phyloP scores from a whole-genome alignment of 2,329 filamentous ascomycete species.

The Nannizzia gypsea region DNA sequence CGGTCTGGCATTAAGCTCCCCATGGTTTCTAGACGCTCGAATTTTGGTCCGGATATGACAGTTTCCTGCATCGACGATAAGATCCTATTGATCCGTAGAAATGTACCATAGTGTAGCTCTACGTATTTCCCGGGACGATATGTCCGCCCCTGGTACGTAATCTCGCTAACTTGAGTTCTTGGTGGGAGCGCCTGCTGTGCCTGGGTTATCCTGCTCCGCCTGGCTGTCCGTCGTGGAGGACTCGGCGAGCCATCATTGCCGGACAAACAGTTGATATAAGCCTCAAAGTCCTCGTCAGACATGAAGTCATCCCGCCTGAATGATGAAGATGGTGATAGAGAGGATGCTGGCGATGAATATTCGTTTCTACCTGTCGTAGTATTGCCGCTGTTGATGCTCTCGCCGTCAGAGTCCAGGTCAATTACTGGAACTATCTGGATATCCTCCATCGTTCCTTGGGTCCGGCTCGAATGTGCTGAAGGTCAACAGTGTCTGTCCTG shows the following conservation, averaged over 20 bases:
- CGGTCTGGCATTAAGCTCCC: conserved; percentile 27
- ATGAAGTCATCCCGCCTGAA: conserved; percentile 18
- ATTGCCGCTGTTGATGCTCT: neutral
- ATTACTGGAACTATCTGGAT: neutral
- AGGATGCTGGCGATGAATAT: neutral
- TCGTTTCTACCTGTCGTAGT: neutral
- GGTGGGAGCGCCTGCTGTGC: neutral
- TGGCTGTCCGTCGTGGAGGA: neutral
- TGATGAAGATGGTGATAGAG: neutral
- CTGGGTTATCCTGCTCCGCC: neutral
- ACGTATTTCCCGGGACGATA: conserved; percentile 24
- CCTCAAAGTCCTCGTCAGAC: conserved; percentile 19
- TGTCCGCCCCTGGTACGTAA: conserved; percentile 14
- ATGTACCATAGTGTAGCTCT: conserved; percentile 29
- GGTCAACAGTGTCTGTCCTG: neutral
- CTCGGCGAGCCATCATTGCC: neutral
- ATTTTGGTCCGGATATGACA: conserved; percentile 30
- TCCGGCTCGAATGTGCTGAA: neutral
- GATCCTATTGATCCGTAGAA: conserved; percentile 32
- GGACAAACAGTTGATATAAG: conserved; percentile 12
- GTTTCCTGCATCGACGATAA: conserved; percentile 16
- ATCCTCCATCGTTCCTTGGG: neutral
- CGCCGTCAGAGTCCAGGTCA: neutral
- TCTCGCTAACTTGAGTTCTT: conserved; percentile 6
- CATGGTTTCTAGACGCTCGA: conserved; percentile 24